A percentile compares a stretch with the other conserved stretches of the same genome.
phyloP scores from a whole-genome alignment of 2,329 filamentous ascomycete genomes.

The Orbilia oligospora region DNA sequence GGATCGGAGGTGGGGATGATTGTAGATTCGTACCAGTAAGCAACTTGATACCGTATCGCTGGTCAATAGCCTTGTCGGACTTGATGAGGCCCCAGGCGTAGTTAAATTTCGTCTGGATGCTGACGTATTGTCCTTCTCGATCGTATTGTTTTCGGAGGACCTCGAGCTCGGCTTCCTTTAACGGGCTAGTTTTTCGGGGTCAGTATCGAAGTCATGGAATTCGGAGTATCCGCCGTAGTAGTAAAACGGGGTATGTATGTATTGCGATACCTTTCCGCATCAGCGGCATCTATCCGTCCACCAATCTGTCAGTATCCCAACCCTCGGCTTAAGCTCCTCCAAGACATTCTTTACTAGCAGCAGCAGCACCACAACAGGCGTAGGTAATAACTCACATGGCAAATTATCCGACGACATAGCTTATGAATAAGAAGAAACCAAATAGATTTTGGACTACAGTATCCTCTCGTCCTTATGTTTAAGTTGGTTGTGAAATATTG shows the following conservation, averaged over 20 bases:
- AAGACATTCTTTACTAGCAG: not conserved
- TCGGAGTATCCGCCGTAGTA: not conserved
- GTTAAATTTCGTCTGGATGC: conserved; percentile 99
- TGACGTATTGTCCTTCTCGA: conserved; percentile 96
- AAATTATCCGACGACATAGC: conserved; percentile 66
- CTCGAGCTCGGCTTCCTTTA: conserved; percentile 91
- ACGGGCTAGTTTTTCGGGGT: conserved; percentile 73
- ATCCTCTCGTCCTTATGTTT: not conserved
- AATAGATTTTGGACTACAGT: not conserved
- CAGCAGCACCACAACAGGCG: not conserved
- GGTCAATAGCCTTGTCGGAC: conserved; percentile 84
- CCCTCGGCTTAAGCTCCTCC: conserved; percentile 22
- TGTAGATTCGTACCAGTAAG: conserved; percentile 69
- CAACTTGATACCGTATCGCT: conserved; percentile 93
- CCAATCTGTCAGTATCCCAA: conserved; percentile 36
- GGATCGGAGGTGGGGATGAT: not conserved
- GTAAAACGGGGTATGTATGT: conserved; percentile 13
- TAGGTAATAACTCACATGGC: conserved; percentile 67
- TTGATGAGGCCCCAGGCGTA: conserved; percentile 99
- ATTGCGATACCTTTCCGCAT: conserved; percentile 85
- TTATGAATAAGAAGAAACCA: not conserved
- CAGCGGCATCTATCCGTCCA: conserved; percentile 84
- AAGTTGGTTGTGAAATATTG: not conserved
- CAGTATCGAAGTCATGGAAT: conserved; percentile 41
- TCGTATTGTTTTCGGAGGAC: conserved; percentile 95